Conservation (phyloP, 1,284 basidiomycete genomes). For the Cutaneotrichosporon arboriforme region DNA sequence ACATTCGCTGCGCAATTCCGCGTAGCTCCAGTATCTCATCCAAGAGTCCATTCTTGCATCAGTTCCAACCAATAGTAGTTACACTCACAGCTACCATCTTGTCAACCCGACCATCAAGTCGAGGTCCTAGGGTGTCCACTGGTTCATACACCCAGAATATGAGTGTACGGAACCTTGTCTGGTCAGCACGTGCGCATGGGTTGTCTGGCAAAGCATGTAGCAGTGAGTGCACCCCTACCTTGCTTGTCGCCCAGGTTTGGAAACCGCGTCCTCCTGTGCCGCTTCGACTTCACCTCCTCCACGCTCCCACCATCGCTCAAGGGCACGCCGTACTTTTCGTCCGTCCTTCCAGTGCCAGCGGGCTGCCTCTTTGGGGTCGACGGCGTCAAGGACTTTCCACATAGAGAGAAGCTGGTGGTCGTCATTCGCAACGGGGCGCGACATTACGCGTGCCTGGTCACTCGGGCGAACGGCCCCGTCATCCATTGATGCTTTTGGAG, state of each 20-base stretch:
- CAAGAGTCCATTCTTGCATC: conserved; percentile 66
- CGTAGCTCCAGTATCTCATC: conserved; percentile 65
- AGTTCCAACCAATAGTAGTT: background rate
- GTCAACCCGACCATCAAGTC: conserved; percentile 76
- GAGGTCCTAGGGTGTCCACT: conserved; percentile 57
- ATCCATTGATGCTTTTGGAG: background rate
- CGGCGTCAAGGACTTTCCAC: conserved; percentile 60
- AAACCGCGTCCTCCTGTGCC: conserved; percentile 40
- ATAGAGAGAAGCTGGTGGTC: conserved; percentile 54
- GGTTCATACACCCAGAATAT: conserved; percentile 90
- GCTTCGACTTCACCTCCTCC: conserved; percentile 58
- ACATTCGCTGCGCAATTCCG: conserved; percentile 39
- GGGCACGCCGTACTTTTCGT: conserved; percentile 75
- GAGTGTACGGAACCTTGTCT: conserved; percentile 67
- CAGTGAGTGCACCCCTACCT: too few relatives aligned
- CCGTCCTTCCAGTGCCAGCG: conserved; percentile 96
- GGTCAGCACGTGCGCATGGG: background rate
- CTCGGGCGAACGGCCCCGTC: background rate
- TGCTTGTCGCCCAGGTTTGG: conserved; percentile 8
- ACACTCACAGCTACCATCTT: conserved; percentile 73
- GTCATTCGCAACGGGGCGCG: conserved; percentile 52
- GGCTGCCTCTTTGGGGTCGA: conserved; percentile 71
- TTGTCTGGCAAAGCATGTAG: background rate
- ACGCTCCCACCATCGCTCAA: conserved; percentile 73
- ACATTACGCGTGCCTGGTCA: background rate